phyloP scores from a whole-genome alignment of 2,329 filamentous ascomycete genomes.

The Colletotrichum viniferum region DNA sequence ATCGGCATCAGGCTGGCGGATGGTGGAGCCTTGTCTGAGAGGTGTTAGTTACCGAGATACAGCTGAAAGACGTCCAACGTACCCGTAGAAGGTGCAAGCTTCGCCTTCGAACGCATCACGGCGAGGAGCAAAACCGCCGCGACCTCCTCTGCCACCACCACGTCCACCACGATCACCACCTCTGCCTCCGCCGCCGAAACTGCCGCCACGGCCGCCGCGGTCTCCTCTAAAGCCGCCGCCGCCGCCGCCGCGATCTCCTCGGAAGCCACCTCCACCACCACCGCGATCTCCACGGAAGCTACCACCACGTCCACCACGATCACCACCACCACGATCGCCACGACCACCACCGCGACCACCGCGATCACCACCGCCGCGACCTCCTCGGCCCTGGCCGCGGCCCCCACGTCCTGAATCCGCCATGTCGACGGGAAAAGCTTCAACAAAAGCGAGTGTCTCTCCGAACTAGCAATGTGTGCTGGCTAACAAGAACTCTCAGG shows the following conservation, averaged over 20 bases:
- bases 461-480: not conserved
- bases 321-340: slow-evolving; percentile 18
- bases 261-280: slow-evolving; percentile 17
- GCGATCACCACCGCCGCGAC: not conserved
- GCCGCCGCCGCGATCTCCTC: slow-evolving; percentile 18
- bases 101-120: slow-evolving; percentile 22
- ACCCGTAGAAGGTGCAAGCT: slow-evolving; percentile 7
- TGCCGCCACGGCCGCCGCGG: slow-evolving; percentile 21
- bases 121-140: slow-evolving; percentile 17
- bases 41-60: not conserved
- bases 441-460: not conserved
- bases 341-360: slow-evolving; percentile 18
- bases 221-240: slow-evolving; percentile 18
- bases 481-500: not conserved
- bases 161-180: slow-evolving; percentile 12
- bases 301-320: not conserved
- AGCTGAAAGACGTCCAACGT: not conserved
- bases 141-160: slow-evolving; percentile 15
- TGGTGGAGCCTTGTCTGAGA: not conserved
- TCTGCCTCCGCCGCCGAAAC: slow-evolving; percentile 19
- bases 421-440: not conserved
- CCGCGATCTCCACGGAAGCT: slow-evolving; percentile 21
- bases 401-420: slow-evolving; percentile 4
- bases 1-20: slow-evolving; percentile 28
- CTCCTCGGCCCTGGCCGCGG: not conserved